These are phyloP conservation scores for Prosopis cineraria DNA, from an alignment of 306 rosid species.

Conservation along the genomic window DNA sequence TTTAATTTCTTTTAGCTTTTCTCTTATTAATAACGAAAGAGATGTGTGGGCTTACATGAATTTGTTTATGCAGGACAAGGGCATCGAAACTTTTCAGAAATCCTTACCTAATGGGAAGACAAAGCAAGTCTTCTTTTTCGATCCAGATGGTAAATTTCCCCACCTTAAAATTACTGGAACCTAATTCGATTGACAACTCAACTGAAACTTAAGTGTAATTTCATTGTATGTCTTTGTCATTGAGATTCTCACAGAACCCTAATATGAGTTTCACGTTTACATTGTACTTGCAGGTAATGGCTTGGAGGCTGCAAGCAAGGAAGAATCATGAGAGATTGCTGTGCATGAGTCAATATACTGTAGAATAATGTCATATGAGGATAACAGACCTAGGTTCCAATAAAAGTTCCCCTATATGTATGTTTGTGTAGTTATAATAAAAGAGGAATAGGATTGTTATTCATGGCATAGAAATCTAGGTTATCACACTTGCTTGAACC, in stretches of 20 bases:
- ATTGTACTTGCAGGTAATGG: conserved; percentile 66
- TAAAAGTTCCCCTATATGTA: background rate
- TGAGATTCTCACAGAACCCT: background rate
- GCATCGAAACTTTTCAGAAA: conserved; percentile 60
- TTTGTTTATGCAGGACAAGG: conserved; percentile 69
- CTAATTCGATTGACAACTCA: background rate
- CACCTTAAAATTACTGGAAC: no score
- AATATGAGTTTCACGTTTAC: background rate
- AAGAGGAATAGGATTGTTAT: no score
- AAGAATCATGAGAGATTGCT: conserved; percentile 23
- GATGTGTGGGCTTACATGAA: background rate
- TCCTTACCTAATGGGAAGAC: conserved; percentile 62
- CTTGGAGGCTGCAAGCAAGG: conserved; percentile 73
- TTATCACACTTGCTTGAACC: no score
- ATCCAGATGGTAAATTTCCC: conserved; percentile 77
- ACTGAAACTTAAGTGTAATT: background rate
- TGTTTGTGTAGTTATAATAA: no score
- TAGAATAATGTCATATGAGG: background rate
- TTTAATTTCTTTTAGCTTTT: background rate
- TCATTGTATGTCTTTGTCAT: background rate
- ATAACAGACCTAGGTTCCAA: background rate
- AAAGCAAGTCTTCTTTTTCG: conserved; percentile 86
- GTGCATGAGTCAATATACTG: conserved; percentile 1
- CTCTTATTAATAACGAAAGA: background rate
- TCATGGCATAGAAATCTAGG: no score